These are phyloP conservation scores for Diutina mesorugosa DNA, from an alignment of 1,139 yeast genomes.

Conservation along the genomic window DNA sequence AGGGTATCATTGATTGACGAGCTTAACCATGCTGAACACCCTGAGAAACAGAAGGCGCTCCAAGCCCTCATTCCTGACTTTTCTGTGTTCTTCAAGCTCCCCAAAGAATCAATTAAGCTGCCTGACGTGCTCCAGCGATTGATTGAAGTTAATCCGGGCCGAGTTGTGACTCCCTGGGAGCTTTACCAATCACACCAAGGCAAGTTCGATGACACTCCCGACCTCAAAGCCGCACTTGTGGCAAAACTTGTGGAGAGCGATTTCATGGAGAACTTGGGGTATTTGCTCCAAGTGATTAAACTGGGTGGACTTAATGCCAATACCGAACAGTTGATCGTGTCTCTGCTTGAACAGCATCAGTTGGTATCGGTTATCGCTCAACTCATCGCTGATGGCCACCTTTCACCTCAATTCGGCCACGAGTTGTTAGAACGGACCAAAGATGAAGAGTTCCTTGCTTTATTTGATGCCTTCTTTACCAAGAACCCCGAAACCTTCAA, in stretches of 20 bases:
- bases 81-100: background rate
- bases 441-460: background rate
- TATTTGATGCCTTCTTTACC: background rate
- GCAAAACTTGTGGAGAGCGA: background rate
- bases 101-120: background rate
- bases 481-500: background rate
- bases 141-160: background rate
- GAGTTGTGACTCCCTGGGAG: background rate
- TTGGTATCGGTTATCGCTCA: background rate
- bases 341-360: background rate
- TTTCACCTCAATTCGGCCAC: background rate
- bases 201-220: background rate
- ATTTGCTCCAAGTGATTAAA: background rate
- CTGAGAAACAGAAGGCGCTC: background rate
- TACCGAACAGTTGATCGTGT: background rate
- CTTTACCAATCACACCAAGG: background rate
- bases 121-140: background rate
- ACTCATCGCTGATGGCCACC: background rate
- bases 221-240: background rate
- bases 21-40: background rate
- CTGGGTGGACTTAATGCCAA: background rate
- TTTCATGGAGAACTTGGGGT: background rate
- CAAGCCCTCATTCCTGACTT: conserved; percentile 1
- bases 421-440: background rate
- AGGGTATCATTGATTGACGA: background rate